These are phyloP conservation scores for Viola pubescens DNA, from an alignment of 441 rosid species.

Conservation along the genomic window DNA sequence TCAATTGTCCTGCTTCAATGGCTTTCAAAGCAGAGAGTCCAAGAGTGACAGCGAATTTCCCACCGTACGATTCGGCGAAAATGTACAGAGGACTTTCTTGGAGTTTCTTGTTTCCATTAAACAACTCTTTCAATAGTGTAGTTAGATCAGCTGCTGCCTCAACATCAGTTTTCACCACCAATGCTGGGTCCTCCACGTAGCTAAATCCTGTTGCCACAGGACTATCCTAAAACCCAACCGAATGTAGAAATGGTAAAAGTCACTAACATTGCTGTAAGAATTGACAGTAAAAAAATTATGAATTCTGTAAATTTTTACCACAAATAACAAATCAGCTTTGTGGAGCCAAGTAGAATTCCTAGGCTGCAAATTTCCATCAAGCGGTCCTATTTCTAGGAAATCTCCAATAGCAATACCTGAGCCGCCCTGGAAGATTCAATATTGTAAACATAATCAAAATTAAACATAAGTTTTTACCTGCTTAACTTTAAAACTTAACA, in stretches of 20 bases:
- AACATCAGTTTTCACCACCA: conserved; percentile 29
- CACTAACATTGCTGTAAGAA: background rate
- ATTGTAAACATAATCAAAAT: background rate
- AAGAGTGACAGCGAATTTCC: conserved; percentile 37
- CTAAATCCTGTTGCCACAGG: conserved; percentile 47
- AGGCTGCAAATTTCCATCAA: conserved; percentile 29
- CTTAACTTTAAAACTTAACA: too few relatives aligned
- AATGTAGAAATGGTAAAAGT: background rate
- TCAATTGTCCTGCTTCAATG: conserved; percentile 30
- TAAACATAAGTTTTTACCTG: too few relatives aligned
- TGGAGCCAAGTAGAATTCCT: conserved; percentile 35
- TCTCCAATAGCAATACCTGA: conserved; percentile 33
- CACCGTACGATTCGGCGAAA: conserved; percentile 44
- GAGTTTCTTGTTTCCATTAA: conserved; percentile 21
- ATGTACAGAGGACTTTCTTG: conserved; percentile 31
- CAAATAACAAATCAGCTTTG: conserved; percentile 40
- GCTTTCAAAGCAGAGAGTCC: conserved; percentile 27
- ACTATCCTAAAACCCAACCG: conserved; percentile 25
- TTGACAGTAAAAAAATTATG: too few relatives aligned
- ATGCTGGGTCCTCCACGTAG: conserved; percentile 27
- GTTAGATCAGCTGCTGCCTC: conserved; percentile 42
- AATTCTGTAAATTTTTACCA: conserved; percentile 12
- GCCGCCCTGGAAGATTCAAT: conserved; percentile 20
- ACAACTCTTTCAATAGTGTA: conserved; percentile 27
- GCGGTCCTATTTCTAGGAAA: conserved; percentile 35